Conservation (phyloP, 2,329 filamentous ascomycete genomes). For the Cephalotrichum gorgonifer region DNA sequence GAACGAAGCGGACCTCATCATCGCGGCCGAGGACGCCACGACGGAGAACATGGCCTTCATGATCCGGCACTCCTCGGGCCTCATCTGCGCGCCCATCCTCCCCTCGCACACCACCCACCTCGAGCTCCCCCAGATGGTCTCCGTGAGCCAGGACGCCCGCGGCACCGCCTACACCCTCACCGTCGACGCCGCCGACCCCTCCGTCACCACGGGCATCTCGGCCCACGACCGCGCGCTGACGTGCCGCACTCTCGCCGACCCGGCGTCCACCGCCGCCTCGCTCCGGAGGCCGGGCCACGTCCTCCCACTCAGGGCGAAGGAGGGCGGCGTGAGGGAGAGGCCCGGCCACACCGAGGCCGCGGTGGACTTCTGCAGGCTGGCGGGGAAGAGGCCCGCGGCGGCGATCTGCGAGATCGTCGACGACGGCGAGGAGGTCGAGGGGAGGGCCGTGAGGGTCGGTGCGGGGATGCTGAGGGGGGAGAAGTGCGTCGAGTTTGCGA, state of each 20-base stretch:
- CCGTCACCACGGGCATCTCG: conserved; percentile 79
- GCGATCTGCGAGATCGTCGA: conserved; percentile 91
- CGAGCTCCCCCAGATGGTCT: conserved; percentile 82
- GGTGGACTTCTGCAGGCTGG: conserved; percentile 77
- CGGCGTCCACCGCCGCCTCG: conserved; percentile 39
- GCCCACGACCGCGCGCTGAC: conserved; percentile 79
- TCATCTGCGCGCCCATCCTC: conserved; percentile 80
- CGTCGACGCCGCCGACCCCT: conserved; percentile 65
- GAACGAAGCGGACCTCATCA: conserved; percentile 97
- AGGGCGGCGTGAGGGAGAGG: conserved; percentile 71
- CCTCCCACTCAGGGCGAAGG: conserved; percentile 68
- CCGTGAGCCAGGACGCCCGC: conserved; percentile 64
- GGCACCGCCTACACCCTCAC: conserved; percentile 89
- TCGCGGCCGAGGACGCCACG: conserved; percentile 76
- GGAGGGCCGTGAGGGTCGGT: conserved; percentile 52
- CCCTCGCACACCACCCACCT: conserved; percentile 59
- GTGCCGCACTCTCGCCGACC: conserved; percentile 66
- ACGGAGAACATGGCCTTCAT: conserved; percentile 92
- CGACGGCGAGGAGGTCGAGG: conserved; percentile 64
- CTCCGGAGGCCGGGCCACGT: conserved; percentile 86
- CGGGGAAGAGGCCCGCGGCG: conserved; percentile 65
- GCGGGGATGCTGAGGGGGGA: conserved; percentile 90
- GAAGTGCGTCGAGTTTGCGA: conserved; percentile 78
- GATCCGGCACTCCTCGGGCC: conserved; percentile 80
- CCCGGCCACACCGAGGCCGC: conserved; percentile 89